Evolutionary conservation across 2,329 filamentous ascomycete genomes (phyloP).

Genomic region (Xylaria sp.): DNA sequence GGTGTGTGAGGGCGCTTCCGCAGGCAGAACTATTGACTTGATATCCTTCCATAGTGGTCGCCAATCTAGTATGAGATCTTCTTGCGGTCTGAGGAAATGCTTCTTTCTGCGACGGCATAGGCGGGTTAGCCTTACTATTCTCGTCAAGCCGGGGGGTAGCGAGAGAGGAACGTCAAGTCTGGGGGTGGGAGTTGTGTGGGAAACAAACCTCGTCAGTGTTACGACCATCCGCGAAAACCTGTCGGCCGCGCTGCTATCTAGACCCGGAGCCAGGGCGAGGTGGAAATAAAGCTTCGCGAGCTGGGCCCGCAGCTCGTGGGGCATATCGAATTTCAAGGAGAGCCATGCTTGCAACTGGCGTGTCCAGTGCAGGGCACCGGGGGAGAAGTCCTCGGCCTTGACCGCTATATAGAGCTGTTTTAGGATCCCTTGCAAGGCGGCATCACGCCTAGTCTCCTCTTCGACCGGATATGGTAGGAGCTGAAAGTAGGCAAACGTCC

Average conservation of each 20-base stretch:
- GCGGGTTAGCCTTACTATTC: slow-evolving; percentile 24
- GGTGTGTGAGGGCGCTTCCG: slow-evolving; percentile 78
- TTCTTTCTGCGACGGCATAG: slow-evolving; percentile 73
- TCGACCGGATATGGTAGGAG: slow-evolving; percentile 92
- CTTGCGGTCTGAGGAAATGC: slow-evolving; percentile 90
- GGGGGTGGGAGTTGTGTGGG: slow-evolving; percentile 4
- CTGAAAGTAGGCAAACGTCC: slow-evolving; percentile 92
- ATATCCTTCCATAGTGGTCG: slow-evolving; percentile 91
- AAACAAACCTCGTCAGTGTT: slow-evolving; percentile 85
- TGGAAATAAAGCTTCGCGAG: slow-evolving; percentile 95
- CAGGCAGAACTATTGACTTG: slow-evolving; percentile 88
- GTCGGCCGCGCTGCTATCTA: slow-evolving; percentile 84
- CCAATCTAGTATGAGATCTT: slow-evolving; percentile 94
- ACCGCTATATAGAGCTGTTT: slow-evolving; percentile 94
- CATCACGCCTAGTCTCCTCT: slow-evolving; percentile 79
- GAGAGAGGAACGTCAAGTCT: background rate
- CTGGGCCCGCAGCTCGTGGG: slow-evolving; percentile 81
- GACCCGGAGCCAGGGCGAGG: slow-evolving; percentile 86
- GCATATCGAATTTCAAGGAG: slow-evolving; percentile 96
- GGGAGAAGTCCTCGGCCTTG: slow-evolving; percentile 91
- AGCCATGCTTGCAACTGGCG: slow-evolving; percentile 96
- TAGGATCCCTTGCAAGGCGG: slow-evolving; percentile 85
- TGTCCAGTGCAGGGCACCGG: slow-evolving; percentile 96
- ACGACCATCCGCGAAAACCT: slow-evolving; percentile 98
- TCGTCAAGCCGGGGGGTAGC: slow-evolving; percentile 19